phyloP scores from a whole-genome alignment of 306 rosid species.

The Begonia fuchsioides region DNA sequence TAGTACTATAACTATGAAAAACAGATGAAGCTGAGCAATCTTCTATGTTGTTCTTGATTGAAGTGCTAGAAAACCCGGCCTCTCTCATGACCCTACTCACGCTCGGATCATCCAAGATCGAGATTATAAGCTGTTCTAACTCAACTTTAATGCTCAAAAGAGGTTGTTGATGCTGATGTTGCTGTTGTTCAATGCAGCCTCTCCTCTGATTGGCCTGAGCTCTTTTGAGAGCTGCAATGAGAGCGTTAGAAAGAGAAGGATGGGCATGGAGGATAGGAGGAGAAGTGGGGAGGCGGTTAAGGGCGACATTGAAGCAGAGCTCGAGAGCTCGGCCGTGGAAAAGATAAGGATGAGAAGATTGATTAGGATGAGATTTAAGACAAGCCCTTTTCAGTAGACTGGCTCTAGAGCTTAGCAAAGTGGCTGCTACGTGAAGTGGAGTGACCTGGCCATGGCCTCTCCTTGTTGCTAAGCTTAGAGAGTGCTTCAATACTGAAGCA shows the following conservation, averaged over 20 bases:
- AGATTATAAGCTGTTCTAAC: slow-evolving; percentile 72
- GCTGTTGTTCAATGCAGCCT: slow-evolving; percentile 76
- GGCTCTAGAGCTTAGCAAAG: slow-evolving; percentile 48
- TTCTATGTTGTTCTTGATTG: slow-evolving; percentile 56
- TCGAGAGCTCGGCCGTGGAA: slow-evolving; percentile 92
- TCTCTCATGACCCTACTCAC: slow-evolving; percentile 97
- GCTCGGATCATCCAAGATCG: slow-evolving; percentile 88
- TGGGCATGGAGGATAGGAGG: slow-evolving; percentile 48
- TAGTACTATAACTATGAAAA: slow-evolving; percentile 34
- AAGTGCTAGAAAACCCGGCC: slow-evolving; percentile 79
- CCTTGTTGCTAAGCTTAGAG: slow-evolving; percentile 67
- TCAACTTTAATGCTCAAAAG: slow-evolving; percentile 61
- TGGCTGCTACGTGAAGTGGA: slow-evolving; percentile 81
- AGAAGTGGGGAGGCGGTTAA: slow-evolving; percentile 69
- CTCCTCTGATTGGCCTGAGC: slow-evolving; percentile 96
- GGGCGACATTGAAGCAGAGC: slow-evolving; percentile 96
- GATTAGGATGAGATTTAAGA: slow-evolving; percentile 59
- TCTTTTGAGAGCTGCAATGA: slow-evolving; percentile 81
- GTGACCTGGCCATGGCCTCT: slow-evolving; percentile 96
- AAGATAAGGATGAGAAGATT: slow-evolving; percentile 28
- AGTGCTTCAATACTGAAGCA: slow-evolving; percentile 79
- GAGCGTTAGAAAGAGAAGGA: slow-evolving; percentile 89
- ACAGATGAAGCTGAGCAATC: slow-evolving; percentile 40
- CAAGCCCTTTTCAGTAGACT: slow-evolving; percentile 55
- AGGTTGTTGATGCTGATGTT: slow-evolving; percentile 35